These are phyloP conservation scores for Leucoagaricus sp. DNA, from an alignment of 1,284 basidiomycete genomes.

Conservation along the genomic window DNA sequence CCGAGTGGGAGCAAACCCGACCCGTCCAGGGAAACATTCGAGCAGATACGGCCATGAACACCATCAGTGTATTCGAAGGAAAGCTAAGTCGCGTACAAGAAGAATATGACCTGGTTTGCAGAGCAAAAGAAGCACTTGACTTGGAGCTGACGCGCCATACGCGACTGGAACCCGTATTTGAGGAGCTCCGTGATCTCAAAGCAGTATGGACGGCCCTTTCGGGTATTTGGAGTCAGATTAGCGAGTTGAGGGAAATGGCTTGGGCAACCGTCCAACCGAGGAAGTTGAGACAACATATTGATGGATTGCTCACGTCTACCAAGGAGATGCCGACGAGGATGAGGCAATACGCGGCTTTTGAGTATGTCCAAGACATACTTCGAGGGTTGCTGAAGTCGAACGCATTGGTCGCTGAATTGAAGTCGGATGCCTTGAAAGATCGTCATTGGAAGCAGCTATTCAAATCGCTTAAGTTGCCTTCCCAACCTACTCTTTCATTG, in stretches of 20 bases:
- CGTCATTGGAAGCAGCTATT: constrained; percentile 98
- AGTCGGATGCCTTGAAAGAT: constrained; percentile 96
- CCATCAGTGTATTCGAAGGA: constrained; percentile 92
- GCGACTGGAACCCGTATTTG: constrained; percentile 89
- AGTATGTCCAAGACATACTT: constrained; percentile 94
- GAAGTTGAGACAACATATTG: constrained; percentile 93
- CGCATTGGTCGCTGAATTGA: constrained; percentile 86
- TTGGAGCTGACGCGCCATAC: constrained; percentile 91
- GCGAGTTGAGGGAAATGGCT: constrained; percentile 83
- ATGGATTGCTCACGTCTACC: constrained; percentile 85
- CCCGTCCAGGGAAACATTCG: constrained; percentile 96
- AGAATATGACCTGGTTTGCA: constrained; percentile 91
- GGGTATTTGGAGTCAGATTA: constrained; percentile 94
- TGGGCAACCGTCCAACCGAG: constrained; percentile 95
- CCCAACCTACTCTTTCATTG: constrained; percentile 69
- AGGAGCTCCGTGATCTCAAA: constrained; percentile 95
- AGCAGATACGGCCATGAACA: constrained; percentile 93
- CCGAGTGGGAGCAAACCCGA: constrained; percentile 94
- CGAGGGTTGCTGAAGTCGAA: constrained; percentile 90
- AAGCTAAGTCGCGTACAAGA: constrained; percentile 90
- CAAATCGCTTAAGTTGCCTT: constrained; percentile 79
- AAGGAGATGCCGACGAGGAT: constrained; percentile 99
- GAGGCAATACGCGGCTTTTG: constrained; percentile 99
- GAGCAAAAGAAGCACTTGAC: constrained; percentile 96
- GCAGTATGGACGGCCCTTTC: constrained; percentile 99